A percentile compares a stretch with the other conserved stretches of the same genome.
These are phyloP conservation scores for Wickerhamomyces kurtzmanii DNA, from an alignment of 805 yeast genomes.

Conservation along the genomic window DNA sequence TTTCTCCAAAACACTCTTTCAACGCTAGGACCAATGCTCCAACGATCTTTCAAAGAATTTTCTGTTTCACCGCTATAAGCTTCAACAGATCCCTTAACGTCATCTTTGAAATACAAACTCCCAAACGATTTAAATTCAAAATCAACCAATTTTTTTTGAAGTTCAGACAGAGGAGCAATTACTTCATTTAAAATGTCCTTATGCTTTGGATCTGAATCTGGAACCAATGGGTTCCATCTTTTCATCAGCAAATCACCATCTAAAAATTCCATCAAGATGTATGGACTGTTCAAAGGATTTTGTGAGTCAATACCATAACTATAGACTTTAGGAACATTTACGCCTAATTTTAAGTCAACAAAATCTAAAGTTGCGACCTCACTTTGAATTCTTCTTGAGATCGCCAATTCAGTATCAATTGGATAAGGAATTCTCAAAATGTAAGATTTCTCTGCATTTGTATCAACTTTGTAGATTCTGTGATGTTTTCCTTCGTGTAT, in stretches of 20 bases:
- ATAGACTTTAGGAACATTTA: constrained; percentile 65
- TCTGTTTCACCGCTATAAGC: constrained; percentile 57
- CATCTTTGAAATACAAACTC: constrained; percentile 70
- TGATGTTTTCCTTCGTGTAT: constrained; percentile 94
- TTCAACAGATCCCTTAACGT: constrained; percentile 33
- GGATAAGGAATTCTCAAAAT: constrained; percentile 83
- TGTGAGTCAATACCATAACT: constrained; percentile 50
- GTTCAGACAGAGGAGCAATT: constrained; percentile 64
- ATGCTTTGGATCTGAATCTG: constrained; percentile 44
- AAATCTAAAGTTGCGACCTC: constrained; percentile 95
- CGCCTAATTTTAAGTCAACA: constrained; percentile 48
- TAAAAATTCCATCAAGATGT: constrained; percentile 69
- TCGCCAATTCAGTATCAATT: constrained; percentile 54
- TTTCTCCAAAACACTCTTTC: constrained; percentile 74
- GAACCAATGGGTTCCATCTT: constrained; percentile 77
- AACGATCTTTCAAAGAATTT: constrained; percentile 45
- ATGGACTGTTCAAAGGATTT: constrained; percentile 66
- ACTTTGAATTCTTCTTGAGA: constrained; percentile 61
- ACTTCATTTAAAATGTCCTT: constrained; percentile 45
- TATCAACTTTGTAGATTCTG: constrained; percentile 66
- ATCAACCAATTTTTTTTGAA: constrained; percentile 44
- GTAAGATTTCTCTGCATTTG: constrained; percentile 51
- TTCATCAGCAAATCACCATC: constrained; percentile 81
- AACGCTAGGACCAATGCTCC: constrained; percentile 86
- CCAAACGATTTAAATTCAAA: constrained; percentile 68